A percentile compares a stretch with the other conserved stretches of the same genome.
Conservation (phyloP, 1,139 yeast genomes). For the Sugiyamaella xylanicola region DNA sequence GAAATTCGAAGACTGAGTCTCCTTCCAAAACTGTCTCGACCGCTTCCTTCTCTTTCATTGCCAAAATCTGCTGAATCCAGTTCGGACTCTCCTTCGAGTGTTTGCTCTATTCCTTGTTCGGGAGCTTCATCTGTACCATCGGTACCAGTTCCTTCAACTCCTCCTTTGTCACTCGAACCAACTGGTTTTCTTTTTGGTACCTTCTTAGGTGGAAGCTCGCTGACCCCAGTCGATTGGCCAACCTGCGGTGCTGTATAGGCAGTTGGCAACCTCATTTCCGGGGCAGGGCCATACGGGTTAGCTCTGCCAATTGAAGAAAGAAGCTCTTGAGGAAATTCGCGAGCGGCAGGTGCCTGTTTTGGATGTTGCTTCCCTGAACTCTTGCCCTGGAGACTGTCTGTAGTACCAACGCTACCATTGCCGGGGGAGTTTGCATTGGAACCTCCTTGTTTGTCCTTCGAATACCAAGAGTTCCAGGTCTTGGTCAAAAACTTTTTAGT, state of each 20-base stretch:
- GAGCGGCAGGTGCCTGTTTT: slow-evolving; percentile 37
- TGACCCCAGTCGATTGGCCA: too few relatives aligned
- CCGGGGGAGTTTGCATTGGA: background rate
- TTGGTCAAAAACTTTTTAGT: slow-evolving; percentile 22
- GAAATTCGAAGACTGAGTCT: background rate
- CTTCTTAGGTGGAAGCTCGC: slow-evolving; percentile 23
- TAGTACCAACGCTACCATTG: slow-evolving; percentile 1
- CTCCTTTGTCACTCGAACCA: slow-evolving; percentile 1
- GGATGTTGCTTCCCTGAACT: background rate
- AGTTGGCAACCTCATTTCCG: slow-evolving; percentile 34
- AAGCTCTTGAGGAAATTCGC: slow-evolving; percentile 39
- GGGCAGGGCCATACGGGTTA: slow-evolving; percentile 32
- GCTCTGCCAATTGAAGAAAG: slow-evolving; percentile 26
- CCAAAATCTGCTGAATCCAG: background rate
- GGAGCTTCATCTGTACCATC: background rate
- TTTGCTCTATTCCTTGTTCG: background rate
- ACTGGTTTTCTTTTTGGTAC: slow-evolving; percentile 34
- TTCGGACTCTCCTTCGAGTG: background rate
- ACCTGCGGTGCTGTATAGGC: slow-evolving; percentile 24
- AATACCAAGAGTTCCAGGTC: slow-evolving; percentile 39
- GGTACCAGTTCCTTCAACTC: background rate
- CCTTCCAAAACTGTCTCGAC: background rate
- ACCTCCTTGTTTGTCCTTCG: slow-evolving; percentile 32
- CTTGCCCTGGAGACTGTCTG: too few relatives aligned
- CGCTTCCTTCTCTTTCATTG: background rate